Evolutionary conservation across 192 early-diverging fungal species (phyloP).

Genomic region (Umbelopsis sp.): DNA sequence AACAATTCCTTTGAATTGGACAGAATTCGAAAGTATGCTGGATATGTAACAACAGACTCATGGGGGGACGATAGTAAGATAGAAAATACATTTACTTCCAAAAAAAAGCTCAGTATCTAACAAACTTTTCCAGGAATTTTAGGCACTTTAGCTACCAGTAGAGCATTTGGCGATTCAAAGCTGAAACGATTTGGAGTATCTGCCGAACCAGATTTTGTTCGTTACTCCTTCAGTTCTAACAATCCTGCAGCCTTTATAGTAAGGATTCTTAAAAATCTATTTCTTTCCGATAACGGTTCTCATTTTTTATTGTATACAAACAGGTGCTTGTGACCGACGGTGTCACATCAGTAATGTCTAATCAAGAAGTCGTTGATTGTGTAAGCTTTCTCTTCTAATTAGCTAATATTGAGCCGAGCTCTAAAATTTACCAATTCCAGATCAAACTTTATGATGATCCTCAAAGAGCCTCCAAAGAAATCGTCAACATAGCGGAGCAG

Average conservation of each 20-base stretch:
- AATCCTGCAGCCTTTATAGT: conserved; percentile 67
- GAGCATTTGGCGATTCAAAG: conserved; percentile 71
- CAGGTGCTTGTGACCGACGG: conserved; percentile 70
- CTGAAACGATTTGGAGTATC: conserved; percentile 73
- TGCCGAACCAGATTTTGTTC: conserved; percentile 68
- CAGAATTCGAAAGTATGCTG: conserved; percentile 67
- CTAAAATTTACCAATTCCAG: not conserved
- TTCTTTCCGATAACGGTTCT: not conserved
- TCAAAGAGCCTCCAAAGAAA: conserved; percentile 53
- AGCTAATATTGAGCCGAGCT: not conserved
- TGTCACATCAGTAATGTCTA: conserved; percentile 67
- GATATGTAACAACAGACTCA: conserved; percentile 75
- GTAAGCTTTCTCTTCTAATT: conserved; percentile 35
- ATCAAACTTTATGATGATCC: conserved; percentile 65
- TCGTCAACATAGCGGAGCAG: conserved; percentile 66
- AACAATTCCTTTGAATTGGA: conserved; percentile 60
- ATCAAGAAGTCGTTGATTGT: conserved; percentile 76
- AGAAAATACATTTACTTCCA: not conserved
- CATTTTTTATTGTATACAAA: not conserved
- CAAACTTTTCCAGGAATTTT: conserved; percentile 39
- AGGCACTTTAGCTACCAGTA: conserved; percentile 65
- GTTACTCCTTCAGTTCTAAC: conserved; percentile 54
- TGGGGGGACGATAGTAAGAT: conserved; percentile 67
- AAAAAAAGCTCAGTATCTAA: no score
- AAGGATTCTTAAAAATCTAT: not conserved